Evolutionary conservation across 2,329 filamentous ascomycete species (phyloP), one percentile per base, ranked within the genome.

Genomic region (Pseudocercospora fuligena): DNA sequence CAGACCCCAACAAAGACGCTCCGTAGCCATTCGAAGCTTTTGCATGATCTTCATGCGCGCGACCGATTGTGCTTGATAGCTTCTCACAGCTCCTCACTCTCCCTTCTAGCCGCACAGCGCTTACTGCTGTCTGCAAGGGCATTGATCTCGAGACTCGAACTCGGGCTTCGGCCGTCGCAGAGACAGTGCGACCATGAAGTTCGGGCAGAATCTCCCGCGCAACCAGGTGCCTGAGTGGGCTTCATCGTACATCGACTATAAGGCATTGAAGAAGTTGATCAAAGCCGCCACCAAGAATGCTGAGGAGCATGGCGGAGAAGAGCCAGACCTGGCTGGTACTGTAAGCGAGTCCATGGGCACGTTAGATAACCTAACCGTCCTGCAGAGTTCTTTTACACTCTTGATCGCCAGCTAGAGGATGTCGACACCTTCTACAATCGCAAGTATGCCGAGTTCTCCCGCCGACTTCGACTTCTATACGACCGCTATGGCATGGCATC

Each of bases 381-480:
- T 66, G 74, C 83, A 97, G 95, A 94, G 80, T 97, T 99, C 86
- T 97, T 97, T 84, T 97, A 94, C 80, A 92, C 91, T 70, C 89
- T 99, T 79, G 95, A 99, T 78, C 92, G 95, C 74, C 97, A 98
- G 78, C 90, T 99, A 76, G 95, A 99, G 84, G 92, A 97, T 81
- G 94, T 99, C 78, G 93, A 97, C 80, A 88, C 88, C 60, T 98
- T 99, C 80, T 98, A 97, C 84, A 97, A 97, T 82, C 96, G 94
- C 79, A 97, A 97, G 78, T 93, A 93, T 76, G 87, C 89, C 68
- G 94, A 98, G 74, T 90, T 90, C 69, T 89, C 90, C 43, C 90
- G 95, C 67, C 90, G 94, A 40, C 84, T 98, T 72, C 93, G 92
- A 73, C 87, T 97, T 14, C 85, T 98, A 27, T 90, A 96, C 79